A percentile compares a stretch with the other conserved stretches of the same genome.
Evolutionary conservation across 2,329 filamentous ascomycete genomes (phyloP).

Genomic region (Pseudogymnoascus sp.): DNA sequence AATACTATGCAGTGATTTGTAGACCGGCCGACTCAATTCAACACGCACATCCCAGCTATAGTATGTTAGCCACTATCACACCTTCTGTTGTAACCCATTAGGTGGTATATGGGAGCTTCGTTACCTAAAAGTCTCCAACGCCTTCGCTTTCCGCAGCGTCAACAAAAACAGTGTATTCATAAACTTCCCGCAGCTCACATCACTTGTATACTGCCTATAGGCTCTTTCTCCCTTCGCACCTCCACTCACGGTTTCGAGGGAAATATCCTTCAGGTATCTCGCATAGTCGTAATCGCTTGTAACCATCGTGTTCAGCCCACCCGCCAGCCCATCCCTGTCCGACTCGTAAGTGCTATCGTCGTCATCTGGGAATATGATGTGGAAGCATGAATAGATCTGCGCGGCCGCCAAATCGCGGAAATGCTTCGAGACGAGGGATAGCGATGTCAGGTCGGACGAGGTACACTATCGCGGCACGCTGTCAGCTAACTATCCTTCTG

Average conservation of each 20-base stretch:
- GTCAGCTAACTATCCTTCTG: conserved; percentile 1
- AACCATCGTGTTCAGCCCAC: conserved; percentile 53
- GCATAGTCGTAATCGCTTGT: conserved; percentile 60
- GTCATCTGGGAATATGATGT: conserved; percentile 55
- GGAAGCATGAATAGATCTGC: conserved; percentile 52
- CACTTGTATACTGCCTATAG: conserved; percentile 49
- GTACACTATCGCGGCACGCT: conserved; percentile 36
- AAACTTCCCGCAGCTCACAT: conserved; percentile 53
- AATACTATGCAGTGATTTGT: conserved; percentile 49
- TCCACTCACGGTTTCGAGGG: conserved; percentile 47
- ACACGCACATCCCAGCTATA: conserved; percentile 57
- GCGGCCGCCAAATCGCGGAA: conserved; percentile 52
- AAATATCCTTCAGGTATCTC: conserved; percentile 47
- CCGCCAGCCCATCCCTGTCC: conserved; percentile 50
- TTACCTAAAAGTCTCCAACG: conserved; percentile 51
- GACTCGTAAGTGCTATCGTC: conserved; percentile 46
- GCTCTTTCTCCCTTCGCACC: conserved; percentile 46
- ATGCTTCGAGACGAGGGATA: conserved; percentile 51
- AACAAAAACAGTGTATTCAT: conserved; percentile 54
- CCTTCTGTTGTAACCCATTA: background rate
- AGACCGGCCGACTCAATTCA: conserved; percentile 53
- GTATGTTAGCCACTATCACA: background rate
- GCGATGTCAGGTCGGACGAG: conserved; percentile 46
- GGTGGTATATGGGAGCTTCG: conserved; percentile 17
- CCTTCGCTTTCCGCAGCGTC: conserved; percentile 47